phyloP scores from a whole-genome alignment of 352 stramenopile species.

The Thalassiosira hispida region DNA sequence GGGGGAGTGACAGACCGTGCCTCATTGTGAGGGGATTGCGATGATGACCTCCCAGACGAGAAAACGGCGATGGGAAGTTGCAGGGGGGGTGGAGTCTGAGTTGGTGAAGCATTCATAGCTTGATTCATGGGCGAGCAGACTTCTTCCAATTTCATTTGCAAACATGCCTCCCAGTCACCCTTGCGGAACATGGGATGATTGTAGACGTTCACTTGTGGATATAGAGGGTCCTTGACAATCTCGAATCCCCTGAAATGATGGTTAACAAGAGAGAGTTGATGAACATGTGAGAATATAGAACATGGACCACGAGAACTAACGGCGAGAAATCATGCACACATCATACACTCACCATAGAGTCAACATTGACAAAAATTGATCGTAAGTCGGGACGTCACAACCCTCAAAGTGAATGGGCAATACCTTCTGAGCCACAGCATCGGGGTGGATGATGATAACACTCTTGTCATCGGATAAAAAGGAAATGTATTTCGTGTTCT shows the following conservation, averaged over 20 bases:
- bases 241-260: conserved; percentile 12
- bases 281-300: not conserved
- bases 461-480: conserved; percentile 12
- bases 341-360: conserved; percentile 2
- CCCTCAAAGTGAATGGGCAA: conserved; percentile 15
- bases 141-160: conserved; percentile 11
- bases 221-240: not conserved
- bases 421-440: not conserved
- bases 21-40: too few relatives aligned
- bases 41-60: not conserved
- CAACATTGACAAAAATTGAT: conserved; percentile 19
- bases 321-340: not conserved
- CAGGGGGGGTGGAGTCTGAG: too few relatives aligned
- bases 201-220: conserved; percentile 15
- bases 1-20: conserved; percentile 5
- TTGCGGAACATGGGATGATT: conserved; percentile 15
- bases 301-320: not conserved
- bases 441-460: conserved; percentile 12
- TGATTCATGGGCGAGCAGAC: too few relatives aligned
- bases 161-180: conserved; percentile 21
- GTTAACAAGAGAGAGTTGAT: too few relatives aligned
- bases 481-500: conserved; percentile 13
- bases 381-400: not conserved
- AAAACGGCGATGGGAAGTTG: not conserved
- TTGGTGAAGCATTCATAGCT: not conserved